Evolutionary conservation across 2,329 filamentous ascomycete genomes (phyloP).

Genomic region (Pseudogymnoascus sp.): DNA sequence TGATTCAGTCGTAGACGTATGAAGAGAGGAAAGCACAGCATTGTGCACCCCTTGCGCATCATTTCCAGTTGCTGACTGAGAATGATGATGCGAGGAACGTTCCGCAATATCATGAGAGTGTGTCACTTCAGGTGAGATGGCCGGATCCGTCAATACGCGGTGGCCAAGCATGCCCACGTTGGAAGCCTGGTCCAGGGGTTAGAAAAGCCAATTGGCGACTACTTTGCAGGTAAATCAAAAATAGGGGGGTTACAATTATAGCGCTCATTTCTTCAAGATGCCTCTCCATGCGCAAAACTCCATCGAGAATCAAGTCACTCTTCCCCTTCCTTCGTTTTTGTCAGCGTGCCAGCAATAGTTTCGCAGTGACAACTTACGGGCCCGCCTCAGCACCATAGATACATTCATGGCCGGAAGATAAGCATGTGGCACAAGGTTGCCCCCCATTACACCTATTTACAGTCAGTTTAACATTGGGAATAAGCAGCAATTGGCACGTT

Average conservation of each 20-base stretch:
- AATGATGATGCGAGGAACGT: slow-evolving; percentile 20
- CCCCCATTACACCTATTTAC: slow-evolving; percentile 40
- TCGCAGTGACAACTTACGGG: slow-evolving; percentile 20
- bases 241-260: slow-evolving; percentile 30
- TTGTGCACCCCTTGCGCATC: slow-evolving; percentile 29
- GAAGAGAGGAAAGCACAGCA: slow-evolving; percentile 42
- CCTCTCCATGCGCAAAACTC: slow-evolving; percentile 41
- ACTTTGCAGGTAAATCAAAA: background rate
- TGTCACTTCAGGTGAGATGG: slow-evolving; percentile 12
- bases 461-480: background rate
- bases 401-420: slow-evolving; percentile 23
- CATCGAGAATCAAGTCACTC: slow-evolving; percentile 45
- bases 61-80: slow-evolving; percentile 18
- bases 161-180: background rate
- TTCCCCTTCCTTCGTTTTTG: slow-evolving; percentile 36
- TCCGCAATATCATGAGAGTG: slow-evolving; percentile 21
- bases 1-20: slow-evolving; percentile 44
- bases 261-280: slow-evolving; percentile 39
- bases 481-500: slow-evolving; percentile 6
- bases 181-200: background rate
- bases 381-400: slow-evolving; percentile 26
- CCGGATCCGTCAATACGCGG: background rate
- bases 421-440: slow-evolving; percentile 33
- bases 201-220: background rate
- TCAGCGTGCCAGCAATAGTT: slow-evolving; percentile 26